These are phyloP conservation scores for Salvia hispanica DNA, from an alignment of 257 asterid genomes.

Conservation along the genomic window DNA sequence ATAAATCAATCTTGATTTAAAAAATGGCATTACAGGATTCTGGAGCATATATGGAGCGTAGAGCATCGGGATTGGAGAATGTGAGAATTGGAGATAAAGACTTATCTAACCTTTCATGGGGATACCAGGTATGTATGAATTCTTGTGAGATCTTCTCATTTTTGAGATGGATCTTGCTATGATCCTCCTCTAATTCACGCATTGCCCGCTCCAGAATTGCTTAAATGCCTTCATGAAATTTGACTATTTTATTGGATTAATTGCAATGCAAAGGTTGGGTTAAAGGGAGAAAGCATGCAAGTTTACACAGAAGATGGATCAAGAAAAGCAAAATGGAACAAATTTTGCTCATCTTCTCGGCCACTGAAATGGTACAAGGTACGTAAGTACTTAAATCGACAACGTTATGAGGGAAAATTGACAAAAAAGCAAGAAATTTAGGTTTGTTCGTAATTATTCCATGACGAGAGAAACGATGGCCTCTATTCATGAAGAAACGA, in stretches of 20 bases:
- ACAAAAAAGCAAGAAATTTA: too few relatives aligned
- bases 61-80: constrained; percentile 48
- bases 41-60: constrained; percentile 71
- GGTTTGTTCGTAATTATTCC: too few relatives aligned
- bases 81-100: constrained; percentile 47
- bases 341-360: constrained; percentile 39
- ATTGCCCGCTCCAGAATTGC: too few relatives aligned
- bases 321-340: constrained; percentile 47
- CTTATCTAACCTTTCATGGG: constrained; percentile 47
- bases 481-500: too few relatives aligned
- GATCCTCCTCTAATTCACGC: too few relatives aligned
- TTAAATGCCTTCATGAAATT: too few relatives aligned
- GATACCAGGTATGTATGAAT: constrained; percentile 26
- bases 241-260: too few relatives aligned
- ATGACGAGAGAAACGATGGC: too few relatives aligned
- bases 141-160: too few relatives aligned
- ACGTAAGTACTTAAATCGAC: constrained; percentile 2
- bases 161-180: too few relatives aligned
- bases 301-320: constrained; percentile 57
- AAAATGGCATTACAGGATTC: constrained; percentile 51
- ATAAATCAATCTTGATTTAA: too few relatives aligned
- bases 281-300: constrained; percentile 63
- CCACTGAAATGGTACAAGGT: constrained; percentile 92
- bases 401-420: too few relatives aligned
- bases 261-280: constrained; percentile 58